Evolutionary conservation across 768 basidiomycete species (phyloP).

Genomic region (Naganishia friedmannii): DNA sequence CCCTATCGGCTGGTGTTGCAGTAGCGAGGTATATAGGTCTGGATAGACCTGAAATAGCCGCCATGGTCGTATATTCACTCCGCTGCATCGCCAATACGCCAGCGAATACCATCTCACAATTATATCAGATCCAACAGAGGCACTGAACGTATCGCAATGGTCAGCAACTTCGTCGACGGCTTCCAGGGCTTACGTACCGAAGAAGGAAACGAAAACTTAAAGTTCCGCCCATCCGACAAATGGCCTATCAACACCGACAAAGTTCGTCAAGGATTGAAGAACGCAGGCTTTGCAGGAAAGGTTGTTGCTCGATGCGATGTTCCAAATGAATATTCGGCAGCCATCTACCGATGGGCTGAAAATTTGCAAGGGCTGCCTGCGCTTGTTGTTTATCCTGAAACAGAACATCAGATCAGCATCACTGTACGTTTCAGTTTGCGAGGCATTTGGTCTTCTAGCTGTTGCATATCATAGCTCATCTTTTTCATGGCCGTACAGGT

Average conservation of each 20-base stretch:
- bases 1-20: not conserved
- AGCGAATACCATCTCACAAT: no score
- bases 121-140: not conserved
- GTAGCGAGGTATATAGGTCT: not conserved
- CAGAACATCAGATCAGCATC: not conserved
- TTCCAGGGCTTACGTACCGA: not conserved
- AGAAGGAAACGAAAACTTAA: not conserved
- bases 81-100: no score
- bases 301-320: conserved; percentile 10
- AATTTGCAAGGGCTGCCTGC: conserved; percentile 11
- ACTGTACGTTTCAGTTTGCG: not conserved
- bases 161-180: not conserved
- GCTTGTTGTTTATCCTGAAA: conserved; percentile 9
- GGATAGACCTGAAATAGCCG: no score
- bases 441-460: not conserved
- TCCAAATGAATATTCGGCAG: not conserved
- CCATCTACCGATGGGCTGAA: conserved; percentile 9
- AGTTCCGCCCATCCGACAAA: not conserved
- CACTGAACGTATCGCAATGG: not conserved
- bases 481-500: not conserved
- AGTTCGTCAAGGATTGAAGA: not conserved
- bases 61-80: no score
- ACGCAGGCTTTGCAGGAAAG: conserved; percentile 1
- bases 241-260: conserved; percentile 17
- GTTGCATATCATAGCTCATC: not conserved